Percentiles rank a stretch among this genome's conserved stretches.
These are phyloP conservation scores for Cryptosporidium andersoni DNA, from an alignment of 169 alveolate genomes.

Conservation along the genomic window DNA sequence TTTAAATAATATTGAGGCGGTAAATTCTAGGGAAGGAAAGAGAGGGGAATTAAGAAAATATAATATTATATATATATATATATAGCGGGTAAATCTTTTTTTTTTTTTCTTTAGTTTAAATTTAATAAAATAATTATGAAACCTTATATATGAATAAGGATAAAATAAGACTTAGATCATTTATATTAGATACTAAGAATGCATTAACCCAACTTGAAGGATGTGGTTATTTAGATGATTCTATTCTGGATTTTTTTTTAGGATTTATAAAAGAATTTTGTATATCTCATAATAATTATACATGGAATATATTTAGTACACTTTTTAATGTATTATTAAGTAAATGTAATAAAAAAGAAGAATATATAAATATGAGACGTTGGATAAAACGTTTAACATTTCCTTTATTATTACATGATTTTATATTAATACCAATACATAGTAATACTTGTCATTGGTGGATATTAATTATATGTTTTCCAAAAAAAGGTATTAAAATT, in stretches of 20 bases:
- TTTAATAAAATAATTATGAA: not conserved
- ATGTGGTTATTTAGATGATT: conserved; percentile 41
- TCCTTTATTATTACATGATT: conserved; percentile 37
- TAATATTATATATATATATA: not conserved
- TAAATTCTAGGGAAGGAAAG: not conserved
- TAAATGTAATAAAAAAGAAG: conserved; percentile 38
- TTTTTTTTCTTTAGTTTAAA: not conserved
- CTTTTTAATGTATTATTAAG: conserved; percentile 42
- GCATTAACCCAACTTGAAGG: conserved; percentile 12
- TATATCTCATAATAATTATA: not conserved
- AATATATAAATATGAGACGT: conserved; percentile 30
- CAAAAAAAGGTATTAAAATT: conserved; percentile 9
- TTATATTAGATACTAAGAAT: conserved; percentile 5
- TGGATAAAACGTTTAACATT: conserved; percentile 40
- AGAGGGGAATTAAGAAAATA: not conserved
- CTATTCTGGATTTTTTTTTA: conserved; percentile 37
- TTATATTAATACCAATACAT: conserved; percentile 61
- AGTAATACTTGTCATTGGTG: conserved; percentile 31
- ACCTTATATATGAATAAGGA: not conserved
- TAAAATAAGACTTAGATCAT: conserved; percentile 10
- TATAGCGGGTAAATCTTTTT: not conserved
- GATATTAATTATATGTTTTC: conserved; percentile 59
- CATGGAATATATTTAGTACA: conserved; percentile 34
- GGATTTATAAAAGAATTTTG: conserved; percentile 40
- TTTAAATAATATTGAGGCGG: not conserved